Conservation (phyloP, 768 basidiomycete species). For the Agaricus subrufescens region DNA sequence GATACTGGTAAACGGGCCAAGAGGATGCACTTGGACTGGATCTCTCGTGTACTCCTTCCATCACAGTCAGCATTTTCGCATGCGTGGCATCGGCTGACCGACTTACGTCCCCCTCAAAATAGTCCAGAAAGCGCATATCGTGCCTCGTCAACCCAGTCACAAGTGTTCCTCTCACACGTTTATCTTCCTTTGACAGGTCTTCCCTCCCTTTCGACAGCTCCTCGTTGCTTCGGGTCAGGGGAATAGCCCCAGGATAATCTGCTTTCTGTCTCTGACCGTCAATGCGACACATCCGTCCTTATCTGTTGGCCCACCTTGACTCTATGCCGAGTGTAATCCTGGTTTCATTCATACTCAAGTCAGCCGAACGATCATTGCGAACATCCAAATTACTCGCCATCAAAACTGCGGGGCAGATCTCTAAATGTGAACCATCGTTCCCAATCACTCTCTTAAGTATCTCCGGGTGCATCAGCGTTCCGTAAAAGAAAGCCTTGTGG, state of each 20-base stretch:
- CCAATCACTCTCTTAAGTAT: constrained; percentile 75
- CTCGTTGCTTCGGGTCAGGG: constrained; percentile 41
- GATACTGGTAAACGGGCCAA: constrained; percentile 38
- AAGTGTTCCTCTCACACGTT: constrained; percentile 72
- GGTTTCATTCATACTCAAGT: constrained; percentile 3
- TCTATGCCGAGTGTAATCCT: constrained; percentile 82
- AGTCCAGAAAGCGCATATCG: constrained; percentile 70
- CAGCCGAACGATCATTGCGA: neutral
- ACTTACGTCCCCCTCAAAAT: constrained; percentile 77
- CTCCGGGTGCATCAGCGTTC: constrained; percentile 84
- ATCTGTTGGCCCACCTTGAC: constrained; percentile 44
- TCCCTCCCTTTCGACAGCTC: constrained; percentile 39
- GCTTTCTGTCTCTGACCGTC: constrained; percentile 33
- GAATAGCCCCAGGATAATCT: constrained; percentile 84
- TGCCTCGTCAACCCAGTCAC: constrained; percentile 62
- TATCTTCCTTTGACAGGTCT: constrained; percentile 49
- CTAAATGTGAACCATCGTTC: constrained; percentile 58
- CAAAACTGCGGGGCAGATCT: constrained; percentile 71
- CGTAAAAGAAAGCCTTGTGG: constrained; percentile 75
- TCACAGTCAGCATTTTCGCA: neutral
- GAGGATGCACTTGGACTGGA: constrained; percentile 48
- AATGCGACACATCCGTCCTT: neutral
- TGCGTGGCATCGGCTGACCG: no score
- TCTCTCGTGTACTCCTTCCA: constrained; percentile 68
- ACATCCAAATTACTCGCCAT: constrained; percentile 40